Evolutionary conservation across 2,329 filamentous ascomycete species (phyloP).

Genomic region (Epichloe elymi): DNA sequence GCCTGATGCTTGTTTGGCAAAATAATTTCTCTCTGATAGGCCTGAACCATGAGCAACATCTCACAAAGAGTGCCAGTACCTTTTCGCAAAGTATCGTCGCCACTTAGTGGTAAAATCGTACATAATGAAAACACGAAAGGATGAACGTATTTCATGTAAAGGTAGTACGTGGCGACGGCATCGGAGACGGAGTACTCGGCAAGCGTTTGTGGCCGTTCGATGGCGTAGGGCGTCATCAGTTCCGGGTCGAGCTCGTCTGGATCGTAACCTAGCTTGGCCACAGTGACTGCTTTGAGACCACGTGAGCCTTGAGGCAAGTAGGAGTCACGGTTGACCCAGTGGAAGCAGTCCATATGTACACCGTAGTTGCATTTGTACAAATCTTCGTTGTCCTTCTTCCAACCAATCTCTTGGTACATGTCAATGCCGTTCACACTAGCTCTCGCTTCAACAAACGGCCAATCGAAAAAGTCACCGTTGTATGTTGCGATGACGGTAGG

Average conservation of each 20-base stretch:
- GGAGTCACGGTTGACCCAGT: conserved; percentile 97
- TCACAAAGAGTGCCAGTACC: conserved; percentile 98
- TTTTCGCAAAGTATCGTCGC: conserved; percentile 86
- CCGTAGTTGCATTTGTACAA: conserved; percentile 94
- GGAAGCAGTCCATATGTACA: conserved; percentile 97
- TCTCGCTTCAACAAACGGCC: conserved; percentile 92
- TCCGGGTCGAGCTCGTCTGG: conserved; percentile 96
- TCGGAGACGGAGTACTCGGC: conserved; percentile 98
- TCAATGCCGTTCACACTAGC: conserved; percentile 92
- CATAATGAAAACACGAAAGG: conserved; percentile 98
- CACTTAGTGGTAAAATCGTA: conserved; percentile 85
- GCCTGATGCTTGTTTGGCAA: conserved; percentile 92
- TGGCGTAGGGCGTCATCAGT: conserved; percentile 87
- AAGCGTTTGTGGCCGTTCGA: conserved; percentile 80
- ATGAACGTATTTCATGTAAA: conserved; percentile 99
- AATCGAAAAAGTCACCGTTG: conserved; percentile 99
- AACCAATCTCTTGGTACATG: conserved; percentile 98
- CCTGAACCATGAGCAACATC: conserved; percentile 98
- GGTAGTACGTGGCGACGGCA: conserved; percentile 94
- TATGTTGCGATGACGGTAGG: conserved; percentile 99
- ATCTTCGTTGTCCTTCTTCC: conserved; percentile 88
- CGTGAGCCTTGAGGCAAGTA: conserved; percentile 95
- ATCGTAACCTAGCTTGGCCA: conserved; percentile 95
- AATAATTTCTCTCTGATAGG: conserved; percentile 82
- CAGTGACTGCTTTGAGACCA: conserved; percentile 93